These are phyloP conservation scores for Fragaria ananassa DNA, from an alignment of 306 rosid species.

Conservation along the genomic window DNA sequence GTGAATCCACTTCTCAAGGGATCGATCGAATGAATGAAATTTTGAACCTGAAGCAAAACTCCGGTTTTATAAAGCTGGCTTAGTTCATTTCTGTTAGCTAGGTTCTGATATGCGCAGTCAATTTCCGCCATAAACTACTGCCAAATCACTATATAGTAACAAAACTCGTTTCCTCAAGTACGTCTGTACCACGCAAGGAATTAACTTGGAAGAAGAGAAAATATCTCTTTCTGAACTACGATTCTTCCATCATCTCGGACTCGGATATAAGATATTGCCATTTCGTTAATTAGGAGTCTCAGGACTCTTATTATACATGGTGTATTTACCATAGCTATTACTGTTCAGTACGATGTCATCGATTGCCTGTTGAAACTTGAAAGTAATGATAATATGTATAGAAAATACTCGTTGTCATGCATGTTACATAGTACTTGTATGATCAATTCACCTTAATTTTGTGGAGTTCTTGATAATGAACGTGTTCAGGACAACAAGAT, in stretches of 20 bases:
- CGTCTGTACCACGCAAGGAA: background rate
- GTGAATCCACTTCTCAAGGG: background rate
- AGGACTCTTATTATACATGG: background rate
- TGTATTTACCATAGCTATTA: background rate
- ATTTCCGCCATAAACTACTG: background rate
- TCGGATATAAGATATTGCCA: background rate
- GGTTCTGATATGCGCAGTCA: background rate
- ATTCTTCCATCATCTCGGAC: background rate
- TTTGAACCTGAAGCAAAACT: background rate
- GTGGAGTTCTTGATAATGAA: background rate
- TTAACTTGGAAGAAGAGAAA: background rate
- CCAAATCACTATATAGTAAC: background rate
- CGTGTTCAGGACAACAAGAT: background rate
- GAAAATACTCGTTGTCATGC: background rate
- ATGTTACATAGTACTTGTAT: background rate
- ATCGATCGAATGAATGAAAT: background rate
- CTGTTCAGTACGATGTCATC: background rate
- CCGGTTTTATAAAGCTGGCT: background rate
- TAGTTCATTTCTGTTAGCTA: background rate
- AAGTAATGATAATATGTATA: background rate
- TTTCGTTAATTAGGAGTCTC: background rate
- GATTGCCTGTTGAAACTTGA: conserved; percentile 7
- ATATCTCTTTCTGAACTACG: background rate
- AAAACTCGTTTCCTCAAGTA: background rate
- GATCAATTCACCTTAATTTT: background rate